Percentiles rank a stretch among this genome's conserved stretches.
Evolutionary conservation across 192 early-diverging fungal genomes (phyloP).

Genomic region (Entomortierella lignicola): DNA sequence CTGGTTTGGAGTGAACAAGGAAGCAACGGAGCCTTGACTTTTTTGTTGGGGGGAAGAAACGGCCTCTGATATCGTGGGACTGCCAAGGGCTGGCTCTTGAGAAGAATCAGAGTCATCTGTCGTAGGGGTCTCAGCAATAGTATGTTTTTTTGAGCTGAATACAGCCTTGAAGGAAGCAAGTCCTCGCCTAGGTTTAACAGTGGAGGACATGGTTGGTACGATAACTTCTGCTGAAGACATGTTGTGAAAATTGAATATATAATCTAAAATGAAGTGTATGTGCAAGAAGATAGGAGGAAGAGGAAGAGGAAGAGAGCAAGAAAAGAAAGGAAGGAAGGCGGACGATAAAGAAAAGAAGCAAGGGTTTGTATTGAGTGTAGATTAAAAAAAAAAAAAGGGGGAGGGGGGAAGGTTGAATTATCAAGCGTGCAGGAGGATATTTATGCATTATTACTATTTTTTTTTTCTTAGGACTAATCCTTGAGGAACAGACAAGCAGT

Average conservation of each 20-base stretch:
- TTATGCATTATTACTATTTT: background rate
- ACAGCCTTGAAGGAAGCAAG: conserved; percentile 49
- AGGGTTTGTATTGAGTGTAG: too few species aligned
- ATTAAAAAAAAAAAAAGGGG: background rate
- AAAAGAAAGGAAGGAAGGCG: conserved; percentile 2
- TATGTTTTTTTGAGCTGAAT: conserved; percentile 43
- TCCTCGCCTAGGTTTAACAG: conserved; percentile 32
- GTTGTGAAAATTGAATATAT: background rate
- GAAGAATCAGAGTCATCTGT: conserved; percentile 9
- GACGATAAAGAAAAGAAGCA: conserved; percentile 9
- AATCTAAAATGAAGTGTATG: background rate
- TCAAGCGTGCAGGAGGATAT: background rate
- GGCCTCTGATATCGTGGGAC: background rate
- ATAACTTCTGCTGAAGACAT: conserved; percentile 33
- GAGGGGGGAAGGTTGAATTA: background rate
- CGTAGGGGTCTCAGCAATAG: conserved; percentile 30
- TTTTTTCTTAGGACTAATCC: background rate
- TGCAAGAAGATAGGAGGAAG: background rate
- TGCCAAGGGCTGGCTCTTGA: conserved; percentile 1
- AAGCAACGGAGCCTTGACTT: conserved; percentile 1
- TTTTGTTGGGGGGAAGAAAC: background rate
- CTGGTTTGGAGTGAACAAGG: conserved; percentile 19
- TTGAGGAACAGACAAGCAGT: too few species aligned
- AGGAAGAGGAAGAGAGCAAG: background rate
- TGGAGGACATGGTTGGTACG: conserved; percentile 4